A percentile compares a stretch with the other conserved stretches of the same genome.
phyloP scores from a whole-genome alignment of 768 basidiomycete species.

The Boletus barrowsii region DNA sequence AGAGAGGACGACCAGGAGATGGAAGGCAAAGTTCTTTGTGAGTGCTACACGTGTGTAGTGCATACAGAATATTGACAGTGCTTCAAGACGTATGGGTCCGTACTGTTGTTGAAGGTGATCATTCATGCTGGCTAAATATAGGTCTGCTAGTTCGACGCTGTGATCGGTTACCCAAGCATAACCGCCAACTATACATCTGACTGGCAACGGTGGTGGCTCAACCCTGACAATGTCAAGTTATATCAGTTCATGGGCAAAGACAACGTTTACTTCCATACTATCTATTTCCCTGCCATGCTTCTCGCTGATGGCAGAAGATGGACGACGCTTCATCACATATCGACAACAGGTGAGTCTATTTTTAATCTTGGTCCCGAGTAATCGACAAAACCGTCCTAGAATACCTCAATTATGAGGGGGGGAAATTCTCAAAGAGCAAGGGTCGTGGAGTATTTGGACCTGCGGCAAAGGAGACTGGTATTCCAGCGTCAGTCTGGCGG shows the following conservation, averaged over 20 bases:
- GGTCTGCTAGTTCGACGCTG: constrained; percentile 82
- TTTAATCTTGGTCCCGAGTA: not conserved
- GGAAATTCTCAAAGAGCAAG: constrained; percentile 97
- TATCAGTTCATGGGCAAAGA: constrained; percentile 99
- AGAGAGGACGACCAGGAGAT: constrained; percentile 78
- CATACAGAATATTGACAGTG: constrained; percentile 3
- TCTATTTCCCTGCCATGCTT: constrained; percentile 89
- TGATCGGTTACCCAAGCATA: constrained; percentile 95
- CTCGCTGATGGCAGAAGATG: constrained; percentile 87
- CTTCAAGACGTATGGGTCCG: constrained; percentile 87
- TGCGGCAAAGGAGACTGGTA: constrained; percentile 88
- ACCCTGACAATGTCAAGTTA: constrained; percentile 81
- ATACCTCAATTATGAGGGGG: constrained; percentile 96
- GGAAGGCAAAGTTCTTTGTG: constrained; percentile 93
- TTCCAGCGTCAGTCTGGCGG: constrained; percentile 93
- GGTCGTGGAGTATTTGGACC: constrained; percentile 97
- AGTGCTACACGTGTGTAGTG: constrained; percentile 33
- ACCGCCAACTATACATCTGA: constrained; percentile 92
- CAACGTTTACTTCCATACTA: constrained; percentile 97
- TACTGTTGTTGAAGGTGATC: constrained; percentile 5
- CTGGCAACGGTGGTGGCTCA: constrained; percentile 98
- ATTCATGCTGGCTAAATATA: not conserved
- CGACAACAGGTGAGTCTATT: constrained; percentile 77
- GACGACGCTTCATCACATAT: constrained; percentile 92
- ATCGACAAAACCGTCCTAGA: constrained; percentile 47